Conservation (phyloP, 208 protist genomes). For the Entamoeba nuttalli region DNA sequence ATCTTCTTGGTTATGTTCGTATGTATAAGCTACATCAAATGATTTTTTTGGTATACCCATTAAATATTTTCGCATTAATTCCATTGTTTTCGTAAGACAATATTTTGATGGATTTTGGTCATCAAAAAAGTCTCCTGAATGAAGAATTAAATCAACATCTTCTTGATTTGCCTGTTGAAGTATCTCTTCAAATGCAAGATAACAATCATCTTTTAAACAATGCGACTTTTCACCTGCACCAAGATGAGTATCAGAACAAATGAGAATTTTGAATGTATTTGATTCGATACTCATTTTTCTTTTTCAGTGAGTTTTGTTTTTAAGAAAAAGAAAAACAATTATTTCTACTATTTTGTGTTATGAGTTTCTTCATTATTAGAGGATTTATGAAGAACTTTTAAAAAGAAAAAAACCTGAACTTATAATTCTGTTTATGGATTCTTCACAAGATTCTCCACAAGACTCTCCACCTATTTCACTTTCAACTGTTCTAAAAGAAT, state of each 20-base stretch:
- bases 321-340: too few relatives aligned
- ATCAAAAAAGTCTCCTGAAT: slow-evolving; percentile 11
- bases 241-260: background rate
- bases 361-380: too few relatives aligned
- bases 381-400: too few relatives aligned
- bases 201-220: background rate
- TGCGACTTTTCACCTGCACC: background rate
- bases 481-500: too few relatives aligned
- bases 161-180: background rate
- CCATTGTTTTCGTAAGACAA: background rate
- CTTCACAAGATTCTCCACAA: too few relatives aligned
- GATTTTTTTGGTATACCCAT: background rate
- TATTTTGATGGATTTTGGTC: background rate
- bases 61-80: background rate
- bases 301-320: too few relatives aligned
- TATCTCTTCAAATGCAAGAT: slow-evolving; percentile 3
- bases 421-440: too few relatives aligned
- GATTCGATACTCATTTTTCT: background rate
- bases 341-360: too few relatives aligned
- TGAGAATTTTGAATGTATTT: background rate
- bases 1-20: background rate
- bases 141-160: slow-evolving; percentile 9
- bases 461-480: too few relatives aligned
- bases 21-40: background rate
- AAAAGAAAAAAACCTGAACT: too few relatives aligned